Base-by-base conservation (phyloP, 139 green algal species). In the Chlorella sorokiniana region DNA sequence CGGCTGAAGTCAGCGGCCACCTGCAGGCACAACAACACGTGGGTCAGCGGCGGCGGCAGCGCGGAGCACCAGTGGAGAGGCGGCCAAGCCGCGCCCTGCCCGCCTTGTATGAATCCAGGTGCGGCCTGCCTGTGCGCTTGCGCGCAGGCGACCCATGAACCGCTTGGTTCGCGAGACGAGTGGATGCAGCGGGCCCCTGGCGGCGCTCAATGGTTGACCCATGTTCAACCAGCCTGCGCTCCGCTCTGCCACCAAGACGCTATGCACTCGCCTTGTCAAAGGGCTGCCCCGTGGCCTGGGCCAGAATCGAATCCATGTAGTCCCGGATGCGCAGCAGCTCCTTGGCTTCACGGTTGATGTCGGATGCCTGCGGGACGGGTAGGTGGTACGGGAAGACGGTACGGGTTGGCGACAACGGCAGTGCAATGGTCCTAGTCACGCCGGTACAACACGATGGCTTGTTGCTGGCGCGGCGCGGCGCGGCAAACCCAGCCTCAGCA, bases 281-380 rank as follows among this genome's bases (percentile, higher is more conserved):
- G 29, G 91, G 85, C 86, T 97, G 91, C 48, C 93, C 95, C 23
- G 95, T 98, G 42, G 87, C 89, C 65, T 96, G 77, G 10, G 93
- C 86, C 33, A 97, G 79, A 27, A 96, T 80, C 29, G 89, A 85
- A 69, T 93, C 92, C 56, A 99, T 90, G 89, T 99, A 98, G 85
- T 97, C 91, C 51, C 95, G 91, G 76, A 98, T 91, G 52, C 94
- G 90, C 61, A 98, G 88, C 69, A 99, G 90, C 92, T 99, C 97
- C n/a, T 87, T 84, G 8, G 92, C 92, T 91, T 99, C 97, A 72
- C 98, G 97, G 82, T 98, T 91, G 84, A 99, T 98, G 90, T 99
- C 96, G n/a, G 85, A 90, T 9, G 96, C 96, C 76, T 76, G 77
- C 31, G 11, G 70, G 41, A 33, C 61, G n/a, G 61, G 27, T 10